These are phyloP conservation scores for Limonium bicolor DNA, from an alignment of 148 eudicot genomes.

Conservation along the genomic window DNA sequence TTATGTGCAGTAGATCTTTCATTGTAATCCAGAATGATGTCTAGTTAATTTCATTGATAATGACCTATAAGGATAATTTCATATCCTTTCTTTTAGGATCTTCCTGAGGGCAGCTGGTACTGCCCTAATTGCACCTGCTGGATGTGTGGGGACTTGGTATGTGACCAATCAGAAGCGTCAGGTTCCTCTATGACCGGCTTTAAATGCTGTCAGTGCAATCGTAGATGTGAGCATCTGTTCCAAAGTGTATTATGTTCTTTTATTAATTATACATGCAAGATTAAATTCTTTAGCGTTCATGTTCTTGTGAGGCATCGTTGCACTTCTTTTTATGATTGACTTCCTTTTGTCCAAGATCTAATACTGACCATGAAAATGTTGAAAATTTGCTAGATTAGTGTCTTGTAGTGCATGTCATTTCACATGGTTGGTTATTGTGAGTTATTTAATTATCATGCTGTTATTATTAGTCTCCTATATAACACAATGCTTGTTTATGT, in stretches of 20 bases:
- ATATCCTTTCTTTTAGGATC: slow-evolving; percentile 39
- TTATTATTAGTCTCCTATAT: too few species aligned
- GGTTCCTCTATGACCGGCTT: slow-evolving; percentile 18
- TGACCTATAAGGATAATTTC: too few species aligned
- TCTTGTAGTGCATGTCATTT: background rate
- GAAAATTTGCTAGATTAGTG: background rate
- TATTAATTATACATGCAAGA: too few species aligned
- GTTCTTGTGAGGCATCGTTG: too few species aligned
- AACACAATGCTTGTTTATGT: too few species aligned
- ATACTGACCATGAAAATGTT: background rate
- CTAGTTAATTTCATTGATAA: too few species aligned
- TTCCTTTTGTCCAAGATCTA: too few species aligned
- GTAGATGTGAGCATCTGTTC: slow-evolving; percentile 56
- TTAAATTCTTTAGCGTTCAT: too few species aligned
- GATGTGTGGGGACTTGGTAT: slow-evolving; percentile 56
- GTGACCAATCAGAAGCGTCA: slow-evolving; percentile 25
- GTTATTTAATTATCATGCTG: background rate
- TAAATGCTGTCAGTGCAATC: slow-evolving; percentile 73
- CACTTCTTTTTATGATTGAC: too few species aligned
- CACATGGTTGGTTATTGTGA: background rate
- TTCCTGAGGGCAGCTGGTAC: slow-evolving; percentile 95
- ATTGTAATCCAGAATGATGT: too few species aligned
- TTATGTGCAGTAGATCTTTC: too few species aligned
- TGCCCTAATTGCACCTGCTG: slow-evolving; percentile 68
- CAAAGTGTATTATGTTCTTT: too few species aligned